Conservation (phyloP, 1,139 yeast genomes). For the Blastobotrys arbuscula region DNA sequence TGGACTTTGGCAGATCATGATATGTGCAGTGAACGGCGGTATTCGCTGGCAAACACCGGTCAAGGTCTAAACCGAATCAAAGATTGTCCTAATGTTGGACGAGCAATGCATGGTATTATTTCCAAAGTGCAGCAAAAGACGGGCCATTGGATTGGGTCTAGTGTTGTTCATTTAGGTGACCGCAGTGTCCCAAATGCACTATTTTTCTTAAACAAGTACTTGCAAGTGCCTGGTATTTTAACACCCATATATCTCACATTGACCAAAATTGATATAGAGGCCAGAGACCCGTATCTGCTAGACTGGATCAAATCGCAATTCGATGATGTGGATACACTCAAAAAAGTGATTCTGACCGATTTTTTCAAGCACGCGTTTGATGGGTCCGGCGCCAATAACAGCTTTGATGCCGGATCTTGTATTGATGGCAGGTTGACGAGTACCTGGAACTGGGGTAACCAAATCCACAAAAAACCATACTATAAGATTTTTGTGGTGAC, state of each 20-base stretch:
- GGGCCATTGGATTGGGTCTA: slow-evolving; percentile 67
- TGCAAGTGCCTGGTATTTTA: slow-evolving; percentile 66
- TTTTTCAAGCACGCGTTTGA: slow-evolving; percentile 73
- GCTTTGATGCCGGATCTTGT: slow-evolving; percentile 73
- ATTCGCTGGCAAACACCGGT: slow-evolving; percentile 63
- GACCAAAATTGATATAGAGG: slow-evolving; percentile 44
- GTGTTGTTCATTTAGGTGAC: slow-evolving; percentile 72
- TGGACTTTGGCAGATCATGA: slow-evolving; percentile 73
- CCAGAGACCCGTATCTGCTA: slow-evolving; percentile 43
- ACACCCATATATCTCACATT: slow-evolving; percentile 61
- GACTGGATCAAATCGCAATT: slow-evolving; percentile 53
- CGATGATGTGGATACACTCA: slow-evolving; percentile 47
- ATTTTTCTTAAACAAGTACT: slow-evolving; percentile 66
- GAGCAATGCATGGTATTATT: slow-evolving; percentile 62
- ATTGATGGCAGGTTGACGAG: slow-evolving; percentile 72
- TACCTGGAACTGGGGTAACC: slow-evolving; percentile 77
- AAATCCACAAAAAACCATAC: slow-evolving; percentile 56
- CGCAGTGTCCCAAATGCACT: slow-evolving; percentile 75
- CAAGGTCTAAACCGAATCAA: slow-evolving; percentile 72
- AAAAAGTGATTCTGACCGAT: slow-evolving; percentile 52
- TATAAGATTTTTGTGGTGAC: slow-evolving; percentile 56
- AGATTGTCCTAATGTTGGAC: slow-evolving; percentile 58
- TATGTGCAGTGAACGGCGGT: slow-evolving; percentile 43
- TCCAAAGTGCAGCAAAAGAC: slow-evolving; percentile 55
- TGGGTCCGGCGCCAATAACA: slow-evolving; percentile 72